Evolutionary conservation across 164 flowering plant genomes (phyloP), one percentile per base, ranked within the genome.

Genomic region (Macadamia integrifolia): DNA sequence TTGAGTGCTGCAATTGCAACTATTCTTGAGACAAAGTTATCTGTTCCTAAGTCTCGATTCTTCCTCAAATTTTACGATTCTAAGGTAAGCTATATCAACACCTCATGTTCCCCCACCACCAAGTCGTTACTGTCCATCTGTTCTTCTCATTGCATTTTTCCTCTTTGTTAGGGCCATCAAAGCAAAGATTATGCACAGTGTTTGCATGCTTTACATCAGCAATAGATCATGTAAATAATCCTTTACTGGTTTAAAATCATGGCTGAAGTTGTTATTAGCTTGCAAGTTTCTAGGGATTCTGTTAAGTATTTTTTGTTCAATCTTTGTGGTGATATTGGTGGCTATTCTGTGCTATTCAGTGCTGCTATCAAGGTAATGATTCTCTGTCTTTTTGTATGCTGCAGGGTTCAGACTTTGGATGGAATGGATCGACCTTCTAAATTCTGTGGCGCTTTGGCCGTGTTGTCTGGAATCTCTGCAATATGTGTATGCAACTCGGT

Each of bases 171-270:
- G 96, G 97, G 93, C 70, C 80, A 84, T 81, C 88, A 85, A 75
- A 84, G 81, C 76, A 97, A 88, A 93, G 94, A 88, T 71, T 69
- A 89, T 88, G 94, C 90, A 85, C 96, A 88, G 82, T 91, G 92
- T 88, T 88, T 93, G 78, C 97, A 93, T 84, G 96, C 98, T 83
- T 84, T 93, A 80, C 98, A 91, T 83, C 96, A 91, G 90, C 76
- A 76, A 82, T 88, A 89, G 84, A 82, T 82, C 80, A 85, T 86
- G 98, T 89, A 88, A 85, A 72, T 79, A 74, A 69, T 67, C 81
- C 74, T 62, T 75, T 61, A 65, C 76, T 72, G 40, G 65, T 65
- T 73, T 35, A 58, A 72, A 63, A 60, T 65, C 49, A 53, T 60
- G n/a, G 49, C 66, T 53, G 65, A 58, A 56, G 58, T 55, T 68